Base-by-base conservation (phyloP, 2,329 filamentous ascomycete species). In the Seiridium unicorne region DNA sequence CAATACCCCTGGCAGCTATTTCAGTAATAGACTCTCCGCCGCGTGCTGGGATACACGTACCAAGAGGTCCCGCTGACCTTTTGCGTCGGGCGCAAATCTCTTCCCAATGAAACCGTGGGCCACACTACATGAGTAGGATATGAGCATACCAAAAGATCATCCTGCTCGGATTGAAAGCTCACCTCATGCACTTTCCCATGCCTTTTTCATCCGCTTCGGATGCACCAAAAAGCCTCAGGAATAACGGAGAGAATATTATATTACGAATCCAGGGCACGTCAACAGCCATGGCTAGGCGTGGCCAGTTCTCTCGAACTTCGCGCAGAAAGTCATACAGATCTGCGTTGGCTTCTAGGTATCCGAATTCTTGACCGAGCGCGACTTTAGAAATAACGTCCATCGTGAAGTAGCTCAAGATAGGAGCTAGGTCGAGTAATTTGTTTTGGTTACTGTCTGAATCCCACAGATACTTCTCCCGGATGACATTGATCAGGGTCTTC, bases 331-430 rank as follows among this genome's bases (percentile, higher is more conserved):
- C 60, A 44, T 64, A 69, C 0, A 71, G 35, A 47, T 72, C 68
- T 2, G 55, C 55, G 42, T 70, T 68, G 1, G 62, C 58, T 9
- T 66, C 57, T 0, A 72, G 31, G 44, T 67, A 72, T 2, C 70
- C 71, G 51, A 72, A 67, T 1, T 65, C 60, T 35, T 68, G 47
- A 26, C 70, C 69, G 42, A 66, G 71, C 0, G 66, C 65, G 8
- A 72, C 57, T 4, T 63, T 57, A 11, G 66, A 69, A 56, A 73
- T 66, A 11, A 66, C 65, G 46, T 72, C 70, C 11, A 73, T 44
- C 3, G 66, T 67, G 34, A 65, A 65, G 31, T 61, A 66, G 32
- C 55, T 49, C 7, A 54, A 38, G n/a, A 66, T 44, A 4, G 36
- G 26, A 8, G 62, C 62, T 10, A 69, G 60, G 40, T 70, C 67